Evolutionary conservation across 2,329 filamentous ascomycete genomes (phyloP), one percentile per base, ranked within the genome.

Genomic region (Dactylellina parvicollis): DNA sequence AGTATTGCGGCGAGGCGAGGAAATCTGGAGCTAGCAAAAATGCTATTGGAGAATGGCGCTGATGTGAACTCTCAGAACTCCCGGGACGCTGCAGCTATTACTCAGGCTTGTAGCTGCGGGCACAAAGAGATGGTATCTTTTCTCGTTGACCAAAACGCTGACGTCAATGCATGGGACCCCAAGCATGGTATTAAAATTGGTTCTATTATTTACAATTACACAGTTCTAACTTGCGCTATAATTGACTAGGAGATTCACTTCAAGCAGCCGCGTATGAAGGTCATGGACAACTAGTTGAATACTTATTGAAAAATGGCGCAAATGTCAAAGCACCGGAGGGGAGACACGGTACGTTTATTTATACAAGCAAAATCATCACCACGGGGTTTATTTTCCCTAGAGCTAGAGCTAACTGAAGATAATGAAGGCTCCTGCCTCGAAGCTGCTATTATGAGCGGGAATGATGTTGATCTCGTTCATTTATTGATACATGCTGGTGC

Each of bases 231-330:
- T 7, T 38, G 1, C 10, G 12, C 20, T 20, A 34, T 24, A 24
- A 26, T 20, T 24, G 24, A 22, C 7, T 28, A 52, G 59, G 59
- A 32, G 49, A 52, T 16, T 32, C 59, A 12, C 59, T 64, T 46
- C 46, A 64, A 54, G 59, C 34, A 30, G 59, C 59, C 4, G 30
- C 46, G 14, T 28, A 28, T 12, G n/a, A 36, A 2, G 46, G 59
- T 9, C 46, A 28, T 24, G 28, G 34, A 34, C 14, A 54, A 20
- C 34, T 64, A 28, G 32, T 52, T 3, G 26, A 64, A 8, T n/a
- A 42, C 14, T 22, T 64, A 7, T 26, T 64, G 9, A 55, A 42
- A 36, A 52, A 54, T 18, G 59, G 59, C 10, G 56, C 56, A 8
- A 34, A 60, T 49, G 28, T 49, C n/a, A 44, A 34, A 30, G 56